Percentiles rank a stretch among this genome's conserved stretches.
Evolutionary conservation across 441 rosid species (phyloP).

Genomic region (Populus trichocarpa): DNA sequence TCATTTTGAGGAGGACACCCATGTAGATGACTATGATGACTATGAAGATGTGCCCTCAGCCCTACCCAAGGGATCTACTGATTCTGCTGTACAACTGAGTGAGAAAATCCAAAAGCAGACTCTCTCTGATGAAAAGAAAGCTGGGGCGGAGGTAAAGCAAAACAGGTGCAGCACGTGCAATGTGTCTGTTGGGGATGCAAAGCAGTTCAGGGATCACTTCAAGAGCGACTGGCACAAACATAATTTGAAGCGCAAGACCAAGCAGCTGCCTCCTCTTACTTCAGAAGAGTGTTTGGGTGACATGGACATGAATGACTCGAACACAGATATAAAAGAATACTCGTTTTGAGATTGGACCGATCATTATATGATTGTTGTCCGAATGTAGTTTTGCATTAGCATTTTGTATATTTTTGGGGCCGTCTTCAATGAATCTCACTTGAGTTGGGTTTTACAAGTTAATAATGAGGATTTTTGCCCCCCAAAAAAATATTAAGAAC

Average conservation of each 20-base stretch:
- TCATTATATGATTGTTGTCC: background rate
- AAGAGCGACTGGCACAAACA: slow-evolving; percentile 98
- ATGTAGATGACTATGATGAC: slow-evolving; percentile 79
- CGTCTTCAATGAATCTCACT: background rate
- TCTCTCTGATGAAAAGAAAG: slow-evolving; percentile 34
- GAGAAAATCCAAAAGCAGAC: slow-evolving; percentile 63
- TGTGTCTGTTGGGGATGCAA: slow-evolving; percentile 66
- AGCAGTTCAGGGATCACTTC: slow-evolving; percentile 81
- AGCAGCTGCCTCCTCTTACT: slow-evolving; percentile 69
- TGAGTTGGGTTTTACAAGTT: background rate
- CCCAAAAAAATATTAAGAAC: background rate
- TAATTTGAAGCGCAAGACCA: slow-evolving; percentile 79
- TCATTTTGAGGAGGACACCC: slow-evolving; percentile 86
- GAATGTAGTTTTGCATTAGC: background rate
- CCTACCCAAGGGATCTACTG: slow-evolving; percentile 28
- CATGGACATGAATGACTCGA: slow-evolving; percentile 57
- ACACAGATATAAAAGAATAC: slow-evolving; percentile 80
- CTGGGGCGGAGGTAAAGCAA: slow-evolving; percentile 52
- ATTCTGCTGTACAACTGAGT: slow-evolving; percentile 43
- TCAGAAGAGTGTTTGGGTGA: slow-evolving; percentile 79
- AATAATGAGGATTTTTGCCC: background rate
- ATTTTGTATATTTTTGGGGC: background rate
- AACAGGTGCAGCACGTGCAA: slow-evolving; percentile 84
- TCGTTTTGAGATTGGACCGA: slow-evolving; percentile 48
- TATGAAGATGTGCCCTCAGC: slow-evolving; percentile 51